A percentile compares a stretch with the other conserved stretches of the same genome.
phyloP scores from a whole-genome alignment of 306 rosid species.

The Lupinus albus region DNA sequence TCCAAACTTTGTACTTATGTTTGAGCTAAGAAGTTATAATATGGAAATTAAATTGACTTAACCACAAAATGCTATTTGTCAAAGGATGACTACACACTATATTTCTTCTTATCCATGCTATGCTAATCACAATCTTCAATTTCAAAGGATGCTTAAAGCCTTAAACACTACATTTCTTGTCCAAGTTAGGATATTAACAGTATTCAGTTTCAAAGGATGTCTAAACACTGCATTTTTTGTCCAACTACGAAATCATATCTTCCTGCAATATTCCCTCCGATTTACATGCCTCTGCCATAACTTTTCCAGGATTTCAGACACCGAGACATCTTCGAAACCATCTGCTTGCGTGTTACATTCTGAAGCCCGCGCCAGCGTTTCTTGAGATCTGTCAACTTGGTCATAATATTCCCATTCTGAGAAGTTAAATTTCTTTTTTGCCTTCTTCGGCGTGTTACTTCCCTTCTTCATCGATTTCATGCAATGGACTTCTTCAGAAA shows the following conservation, averaged over 20 bases:
- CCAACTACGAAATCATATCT: not conserved
- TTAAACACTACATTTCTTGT: constrained; percentile 1
- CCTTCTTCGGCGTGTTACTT: constrained; percentile 31
- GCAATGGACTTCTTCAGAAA: constrained; percentile 11
- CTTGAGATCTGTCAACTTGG: not conserved
- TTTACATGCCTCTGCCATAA: constrained; percentile 1
- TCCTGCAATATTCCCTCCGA: not conserved
- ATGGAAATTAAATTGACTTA: not conserved
- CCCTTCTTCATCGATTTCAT: constrained; percentile 13
- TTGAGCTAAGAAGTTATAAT: not conserved
- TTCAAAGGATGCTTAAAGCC: too few relatives aligned
- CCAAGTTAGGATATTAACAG: not conserved
- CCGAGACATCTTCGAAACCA: not conserved
- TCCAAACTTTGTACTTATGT: too few relatives aligned
- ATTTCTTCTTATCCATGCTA: not conserved
- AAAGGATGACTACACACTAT: too few relatives aligned
- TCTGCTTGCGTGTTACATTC: not conserved
- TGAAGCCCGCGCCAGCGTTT: constrained; percentile 11
- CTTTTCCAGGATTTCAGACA: constrained; percentile 17
- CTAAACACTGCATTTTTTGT: not conserved
- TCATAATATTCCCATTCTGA: constrained; percentile 12
- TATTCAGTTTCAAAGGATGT: too few relatives aligned
- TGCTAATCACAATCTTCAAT: not conserved
- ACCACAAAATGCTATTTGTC: too few relatives aligned
- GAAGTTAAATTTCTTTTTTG: not conserved